Conservation (phyloP, 2,329 filamentous ascomycete genomes). For the Pyricularia pennisetigena region DNA sequence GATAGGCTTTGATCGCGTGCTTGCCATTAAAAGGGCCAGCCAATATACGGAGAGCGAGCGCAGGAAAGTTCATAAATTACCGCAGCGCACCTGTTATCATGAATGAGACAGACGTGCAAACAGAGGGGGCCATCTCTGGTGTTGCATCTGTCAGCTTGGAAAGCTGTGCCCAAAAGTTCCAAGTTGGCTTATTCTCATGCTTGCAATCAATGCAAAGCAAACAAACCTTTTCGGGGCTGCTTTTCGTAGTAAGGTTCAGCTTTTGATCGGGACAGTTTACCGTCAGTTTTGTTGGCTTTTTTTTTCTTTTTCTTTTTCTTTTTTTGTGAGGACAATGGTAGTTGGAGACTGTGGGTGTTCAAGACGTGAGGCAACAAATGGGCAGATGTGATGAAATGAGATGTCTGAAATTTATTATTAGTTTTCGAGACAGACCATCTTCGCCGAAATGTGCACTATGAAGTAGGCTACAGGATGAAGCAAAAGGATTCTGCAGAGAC, state of each 20-base stretch:
- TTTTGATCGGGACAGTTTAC: too few relatives aligned
- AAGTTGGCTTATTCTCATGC: too few relatives aligned
- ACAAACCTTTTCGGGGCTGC: too few relatives aligned
- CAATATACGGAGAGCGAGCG: neutral
- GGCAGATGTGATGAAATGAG: neutral
- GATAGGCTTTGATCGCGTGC: neutral
- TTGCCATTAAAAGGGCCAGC: neutral
- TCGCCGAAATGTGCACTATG: neutral
- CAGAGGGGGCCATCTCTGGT: neutral
- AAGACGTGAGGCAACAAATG: too few relatives aligned
- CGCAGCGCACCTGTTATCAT: neutral
- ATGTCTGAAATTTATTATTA: neutral
- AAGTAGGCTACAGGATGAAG: neutral
- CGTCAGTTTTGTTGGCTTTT: too few relatives aligned
- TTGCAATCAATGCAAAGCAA: too few relatives aligned
- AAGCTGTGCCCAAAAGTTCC: neutral
- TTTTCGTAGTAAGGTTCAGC: too few relatives aligned
- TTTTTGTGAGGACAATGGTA: too few relatives aligned
- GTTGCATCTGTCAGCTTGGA: neutral
- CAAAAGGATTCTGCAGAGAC: neutral
- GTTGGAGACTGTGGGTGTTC: too few relatives aligned
- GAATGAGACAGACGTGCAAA: neutral
- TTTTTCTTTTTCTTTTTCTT: too few relatives aligned
- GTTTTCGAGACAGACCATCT: neutral
- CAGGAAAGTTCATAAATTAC: neutral